Conservation (phyloP, 2,329 filamentous ascomycete genomes). For the Chaetomiaceae sp. region DNA sequence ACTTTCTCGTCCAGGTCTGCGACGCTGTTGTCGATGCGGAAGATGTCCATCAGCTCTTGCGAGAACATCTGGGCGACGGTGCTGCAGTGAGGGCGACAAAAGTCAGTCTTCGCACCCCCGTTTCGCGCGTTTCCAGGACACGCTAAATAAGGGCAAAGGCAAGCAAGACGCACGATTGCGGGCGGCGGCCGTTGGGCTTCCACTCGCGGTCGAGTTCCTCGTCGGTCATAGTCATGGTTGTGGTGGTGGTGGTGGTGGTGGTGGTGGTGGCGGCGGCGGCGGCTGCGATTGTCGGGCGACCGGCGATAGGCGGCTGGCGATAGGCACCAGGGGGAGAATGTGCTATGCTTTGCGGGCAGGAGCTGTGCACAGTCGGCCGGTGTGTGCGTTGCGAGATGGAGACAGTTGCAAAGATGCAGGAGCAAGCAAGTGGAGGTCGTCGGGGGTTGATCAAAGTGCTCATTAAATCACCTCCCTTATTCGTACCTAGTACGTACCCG, state of each 20-base stretch:
- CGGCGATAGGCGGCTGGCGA: too few species aligned
- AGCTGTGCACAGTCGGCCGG: not conserved
- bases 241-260: not conserved
- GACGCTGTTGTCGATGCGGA: conserved; percentile 72
- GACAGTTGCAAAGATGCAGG: not conserved
- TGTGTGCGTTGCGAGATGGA: not conserved
- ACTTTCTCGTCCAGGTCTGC: conserved; percentile 52
- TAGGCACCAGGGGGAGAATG: too few species aligned
- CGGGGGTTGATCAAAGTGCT: conserved; percentile 6
- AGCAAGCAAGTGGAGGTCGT: conserved; percentile 1
- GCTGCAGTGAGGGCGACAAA: conserved; percentile 42
- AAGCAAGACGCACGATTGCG: conserved; percentile 70
- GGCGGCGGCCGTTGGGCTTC: conserved; percentile 72
- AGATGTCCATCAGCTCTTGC: conserved; percentile 79
- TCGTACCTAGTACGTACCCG: too few species aligned
- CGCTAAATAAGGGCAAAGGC: too few species aligned
- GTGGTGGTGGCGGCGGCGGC: too few species aligned
- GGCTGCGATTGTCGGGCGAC: too few species aligned
- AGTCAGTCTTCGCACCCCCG: conserved; percentile 13
- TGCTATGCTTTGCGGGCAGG: not conserved
- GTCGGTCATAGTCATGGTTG: conserved; percentile 46
- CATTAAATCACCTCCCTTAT: too few species aligned
- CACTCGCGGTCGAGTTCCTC: conserved; percentile 71
- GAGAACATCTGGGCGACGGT: conserved; percentile 87
- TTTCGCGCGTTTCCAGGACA: not conserved